phyloP scores from a whole-genome alignment of 805 yeast genomes.

The Saturnispora saitoi region DNA sequence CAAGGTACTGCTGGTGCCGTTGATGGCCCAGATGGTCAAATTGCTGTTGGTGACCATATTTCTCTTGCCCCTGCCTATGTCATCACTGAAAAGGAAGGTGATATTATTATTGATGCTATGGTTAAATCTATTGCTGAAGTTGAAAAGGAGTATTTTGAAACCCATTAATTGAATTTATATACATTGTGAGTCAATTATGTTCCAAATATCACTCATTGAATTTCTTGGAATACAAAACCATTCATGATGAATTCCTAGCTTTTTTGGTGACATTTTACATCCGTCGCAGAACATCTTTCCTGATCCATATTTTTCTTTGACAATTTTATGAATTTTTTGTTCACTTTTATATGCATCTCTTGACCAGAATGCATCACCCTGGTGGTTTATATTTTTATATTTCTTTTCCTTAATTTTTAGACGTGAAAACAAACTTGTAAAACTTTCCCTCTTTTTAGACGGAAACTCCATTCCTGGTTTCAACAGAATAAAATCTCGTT shows the following conservation, averaged over 20 bases:
- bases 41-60: constrained; percentile 24
- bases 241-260: constrained; percentile 35
- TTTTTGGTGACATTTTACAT: background rate
- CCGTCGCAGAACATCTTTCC: constrained; percentile 40
- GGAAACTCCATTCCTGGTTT: constrained; percentile 25
- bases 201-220: constrained; percentile 27
- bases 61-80: constrained; percentile 39
- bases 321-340: constrained; percentile 31
- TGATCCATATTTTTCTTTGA: constrained; percentile 35
- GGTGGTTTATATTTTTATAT: constrained; percentile 7
- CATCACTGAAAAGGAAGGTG: constrained; percentile 33
- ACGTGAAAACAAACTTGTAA: background rate
- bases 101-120: constrained; percentile 28
- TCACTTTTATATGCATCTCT: constrained; percentile 32
- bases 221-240: constrained; percentile 48
- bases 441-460: background rate
- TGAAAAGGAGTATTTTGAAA: constrained; percentile 15
- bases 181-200: constrained; percentile 10
- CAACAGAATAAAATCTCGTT: constrained; percentile 31
- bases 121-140: constrained; percentile 15
- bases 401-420: background rate
- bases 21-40: constrained; percentile 28
- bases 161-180: background rate
- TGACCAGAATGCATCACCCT: constrained; percentile 31
- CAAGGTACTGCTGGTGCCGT: constrained; percentile 34